Percentiles rank a stretch among this genome's conserved stretches.
Evolutionary conservation across 2,329 filamentous ascomycete genomes (phyloP).

Genomic region (Cryphonectria nitschkei): DNA sequence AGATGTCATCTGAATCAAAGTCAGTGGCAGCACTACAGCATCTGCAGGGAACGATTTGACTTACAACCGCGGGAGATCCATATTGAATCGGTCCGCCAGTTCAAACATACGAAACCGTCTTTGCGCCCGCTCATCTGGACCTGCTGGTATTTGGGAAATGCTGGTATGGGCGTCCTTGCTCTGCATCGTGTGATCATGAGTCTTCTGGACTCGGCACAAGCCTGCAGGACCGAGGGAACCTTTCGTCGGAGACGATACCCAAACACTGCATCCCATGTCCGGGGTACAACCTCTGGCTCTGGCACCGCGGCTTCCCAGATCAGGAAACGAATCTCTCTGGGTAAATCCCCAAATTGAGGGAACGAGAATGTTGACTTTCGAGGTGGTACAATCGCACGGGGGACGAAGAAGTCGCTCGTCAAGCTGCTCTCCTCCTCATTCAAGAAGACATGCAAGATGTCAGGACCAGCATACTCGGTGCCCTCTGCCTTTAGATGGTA

Average conservation of each 20-base stretch:
- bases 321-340: constrained; percentile 21
- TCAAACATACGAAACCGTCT: constrained; percentile 28
- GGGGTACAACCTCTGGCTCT: constrained; percentile 19
- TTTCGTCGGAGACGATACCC: constrained; percentile 26
- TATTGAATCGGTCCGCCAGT: constrained; percentile 28
- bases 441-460: constrained; percentile 24
- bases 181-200: constrained; percentile 18
- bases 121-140: constrained; percentile 15
- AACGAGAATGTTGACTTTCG: not conserved
- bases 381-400: too few relatives aligned
- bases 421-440: constrained; percentile 13
- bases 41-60: not conserved
- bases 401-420: not conserved
- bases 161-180: not conserved
- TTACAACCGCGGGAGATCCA: constrained; percentile 29
- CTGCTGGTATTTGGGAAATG: constrained; percentile 20
- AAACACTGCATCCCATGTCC: constrained; percentile 26
- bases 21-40: not conserved
- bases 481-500: not conserved
- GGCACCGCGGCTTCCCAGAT: constrained; percentile 29
- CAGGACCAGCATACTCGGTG: constrained; percentile 19
- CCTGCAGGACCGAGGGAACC: constrained; percentile 28
- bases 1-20: constrained; percentile 21
- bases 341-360: constrained; percentile 21
- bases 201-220: constrained; percentile 27